Percentiles rank a stretch among this genome's conserved stretches.
Conservation (phyloP, 139 green algal genomes). For the Gonium pectorale region DNA sequence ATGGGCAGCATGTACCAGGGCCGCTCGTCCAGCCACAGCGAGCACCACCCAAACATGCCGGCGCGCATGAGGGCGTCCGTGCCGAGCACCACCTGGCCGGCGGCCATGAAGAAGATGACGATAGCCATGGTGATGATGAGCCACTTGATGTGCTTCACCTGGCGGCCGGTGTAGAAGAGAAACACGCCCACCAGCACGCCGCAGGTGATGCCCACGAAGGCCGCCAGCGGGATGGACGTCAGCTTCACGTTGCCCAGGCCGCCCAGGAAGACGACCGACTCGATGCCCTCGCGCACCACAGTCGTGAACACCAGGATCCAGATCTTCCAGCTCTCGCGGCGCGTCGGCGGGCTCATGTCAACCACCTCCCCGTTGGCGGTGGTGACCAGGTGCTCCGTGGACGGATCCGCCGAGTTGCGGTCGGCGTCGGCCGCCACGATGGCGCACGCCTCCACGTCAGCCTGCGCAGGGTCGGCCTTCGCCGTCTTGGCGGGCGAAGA, state of each 20-base stretch:
- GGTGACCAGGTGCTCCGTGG: not conserved
- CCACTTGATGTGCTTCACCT: slow-evolving; percentile 68
- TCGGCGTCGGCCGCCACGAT: not conserved
- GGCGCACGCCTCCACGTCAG: not conserved
- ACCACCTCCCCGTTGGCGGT: not conserved
- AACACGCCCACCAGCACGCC: slow-evolving; percentile 48
- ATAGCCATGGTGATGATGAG: slow-evolving; percentile 60
- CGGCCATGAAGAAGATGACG: slow-evolving; percentile 70
- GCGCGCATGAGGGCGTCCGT: slow-evolving; percentile 33
- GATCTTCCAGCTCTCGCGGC: slow-evolving; percentile 45
- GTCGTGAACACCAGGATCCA: slow-evolving; percentile 60
- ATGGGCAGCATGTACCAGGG: slow-evolving; percentile 57
- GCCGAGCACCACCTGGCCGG: slow-evolving; percentile 51
- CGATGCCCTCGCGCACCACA: slow-evolving; percentile 65
- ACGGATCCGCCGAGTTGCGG: not conserved
- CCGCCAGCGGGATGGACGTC: slow-evolving; percentile 39
- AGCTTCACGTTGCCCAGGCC: slow-evolving; percentile 53
- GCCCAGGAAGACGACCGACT: slow-evolving; percentile 67
- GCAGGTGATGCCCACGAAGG: slow-evolving; percentile 39
- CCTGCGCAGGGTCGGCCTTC: not conserved
- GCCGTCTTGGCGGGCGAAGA: not conserved
- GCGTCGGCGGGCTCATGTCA: not conserved
- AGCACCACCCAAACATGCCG: slow-evolving; percentile 35
- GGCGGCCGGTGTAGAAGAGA: slow-evolving; percentile 55
- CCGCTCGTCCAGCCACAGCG: slow-evolving; percentile 49